Conservation (phyloP, 371 early-diverging fungal genomes). For the Zychaea mexicana region DNA sequence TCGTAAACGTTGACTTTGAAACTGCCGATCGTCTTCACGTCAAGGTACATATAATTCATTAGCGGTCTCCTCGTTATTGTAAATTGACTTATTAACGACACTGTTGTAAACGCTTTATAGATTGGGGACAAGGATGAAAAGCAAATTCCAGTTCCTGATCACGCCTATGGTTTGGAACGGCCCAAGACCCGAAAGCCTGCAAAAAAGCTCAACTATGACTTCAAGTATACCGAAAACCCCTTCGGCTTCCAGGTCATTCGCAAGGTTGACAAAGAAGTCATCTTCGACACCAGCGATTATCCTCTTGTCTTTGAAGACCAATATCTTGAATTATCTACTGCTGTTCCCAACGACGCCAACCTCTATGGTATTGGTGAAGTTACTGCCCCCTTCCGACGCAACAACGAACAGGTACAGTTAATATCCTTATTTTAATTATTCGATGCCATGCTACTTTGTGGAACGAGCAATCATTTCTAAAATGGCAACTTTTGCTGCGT, state of each 20-base stretch:
- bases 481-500: slow-evolving; percentile 16
- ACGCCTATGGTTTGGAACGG: slow-evolving; percentile 37
- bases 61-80: background rate
- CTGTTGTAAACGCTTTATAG: too few relatives aligned
- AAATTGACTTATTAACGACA: background rate
- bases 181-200: slow-evolving; percentile 17
- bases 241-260: slow-evolving; percentile 64
- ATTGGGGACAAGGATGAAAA: slow-evolving; percentile 50
- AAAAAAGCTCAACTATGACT: slow-evolving; percentile 38
- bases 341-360: slow-evolving; percentile 55
- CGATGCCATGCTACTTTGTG: background rate
- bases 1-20: slow-evolving; percentile 52
- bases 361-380: slow-evolving; percentile 76
- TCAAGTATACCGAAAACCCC: slow-evolving; percentile 48
- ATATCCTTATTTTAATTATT: background rate
- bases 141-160: slow-evolving; percentile 60
- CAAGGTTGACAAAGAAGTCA: slow-evolving; percentile 40
- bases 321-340: slow-evolving; percentile 64
- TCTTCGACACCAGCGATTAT: slow-evolving; percentile 64
- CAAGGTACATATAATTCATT: slow-evolving; percentile 30
- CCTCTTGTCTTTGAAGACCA: slow-evolving; percentile 70
- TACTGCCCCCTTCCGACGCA: slow-evolving; percentile 38
- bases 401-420: slow-evolving; percentile 4
- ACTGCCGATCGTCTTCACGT: slow-evolving; percentile 53
- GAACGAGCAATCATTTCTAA: background rate